Percentiles rank a stretch among this genome's conserved stretches.
phyloP scores from a whole-genome alignment of 805 yeast species.

The Candida takata region DNA sequence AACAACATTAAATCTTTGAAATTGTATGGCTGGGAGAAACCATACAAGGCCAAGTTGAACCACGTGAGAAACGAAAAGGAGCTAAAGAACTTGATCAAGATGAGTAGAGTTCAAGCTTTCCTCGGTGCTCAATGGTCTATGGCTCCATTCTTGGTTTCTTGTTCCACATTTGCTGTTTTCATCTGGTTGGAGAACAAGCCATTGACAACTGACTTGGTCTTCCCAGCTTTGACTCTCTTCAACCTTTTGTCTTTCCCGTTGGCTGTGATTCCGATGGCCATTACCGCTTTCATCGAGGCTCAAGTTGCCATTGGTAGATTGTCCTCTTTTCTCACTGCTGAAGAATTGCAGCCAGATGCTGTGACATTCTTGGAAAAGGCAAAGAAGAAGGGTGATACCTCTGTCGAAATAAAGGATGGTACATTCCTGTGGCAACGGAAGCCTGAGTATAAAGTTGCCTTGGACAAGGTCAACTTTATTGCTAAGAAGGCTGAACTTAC shows the following conservation, averaged over 20 bases:
- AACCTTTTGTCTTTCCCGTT: conserved; percentile 87
- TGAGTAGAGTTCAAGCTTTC: conserved; percentile 67
- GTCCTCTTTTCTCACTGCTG: conserved; percentile 59
- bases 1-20: conserved; percentile 90
- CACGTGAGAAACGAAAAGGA: conserved; percentile 86
- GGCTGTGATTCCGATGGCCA: conserved; percentile 85
- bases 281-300: conserved; percentile 81
- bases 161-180: conserved; percentile 82
- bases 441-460: conserved; percentile 62
- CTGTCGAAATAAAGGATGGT: conserved; percentile 55
- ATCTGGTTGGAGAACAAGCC: conserved; percentile 53
- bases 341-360: conserved; percentile 80
- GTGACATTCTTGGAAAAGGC: conserved; percentile 45
- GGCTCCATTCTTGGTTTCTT: conserved; percentile 85
- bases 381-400: conserved; percentile 53
- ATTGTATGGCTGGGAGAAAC: conserved; percentile 92
- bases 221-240: conserved; percentile 85
- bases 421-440: conserved; percentile 75
- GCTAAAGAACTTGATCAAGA: conserved; percentile 62
- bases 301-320: conserved; percentile 77
- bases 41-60: conserved; percentile 67
- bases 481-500: conserved; percentile 72
- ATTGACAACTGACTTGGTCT: conserved; percentile 82
- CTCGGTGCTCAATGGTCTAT: conserved; percentile 73
- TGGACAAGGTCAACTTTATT: conserved; percentile 51